These are phyloP conservation scores for Fragaria ananassa DNA, from an alignment of 306 rosid genomes.

Conservation along the genomic window DNA sequence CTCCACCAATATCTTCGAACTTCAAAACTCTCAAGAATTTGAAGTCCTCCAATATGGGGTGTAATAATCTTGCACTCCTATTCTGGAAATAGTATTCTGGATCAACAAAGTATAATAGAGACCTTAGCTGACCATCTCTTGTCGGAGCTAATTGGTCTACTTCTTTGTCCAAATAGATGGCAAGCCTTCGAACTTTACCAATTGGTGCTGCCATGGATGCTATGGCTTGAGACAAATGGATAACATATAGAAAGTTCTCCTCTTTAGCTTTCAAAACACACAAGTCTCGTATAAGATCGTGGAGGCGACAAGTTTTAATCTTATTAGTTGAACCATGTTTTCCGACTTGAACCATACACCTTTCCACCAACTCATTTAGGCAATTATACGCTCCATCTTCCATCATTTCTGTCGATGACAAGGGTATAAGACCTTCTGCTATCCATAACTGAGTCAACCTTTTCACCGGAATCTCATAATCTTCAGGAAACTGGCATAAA, in stretches of 20 bases:
- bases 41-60: not conserved
- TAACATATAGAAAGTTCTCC: not conserved
- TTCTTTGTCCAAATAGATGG: not conserved
- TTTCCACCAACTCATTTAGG: constrained; percentile 7
- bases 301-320: not conserved
- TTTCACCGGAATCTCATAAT: constrained; percentile 2
- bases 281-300: constrained; percentile 6
- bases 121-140: not conserved
- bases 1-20: not conserved
- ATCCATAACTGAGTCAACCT: constrained; percentile 9
- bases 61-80: too few species aligned
- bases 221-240: not conserved
- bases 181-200: not conserved
- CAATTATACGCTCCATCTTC: constrained; percentile 2
- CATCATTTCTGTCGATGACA: not conserved
- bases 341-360: constrained; percentile 15
- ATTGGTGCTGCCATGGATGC: too few species aligned
- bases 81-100: too few species aligned
- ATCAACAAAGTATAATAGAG: not conserved
- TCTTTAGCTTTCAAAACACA: not conserved
- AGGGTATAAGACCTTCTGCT: constrained; percentile 16
- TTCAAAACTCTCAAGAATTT: constrained; percentile 10
- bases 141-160: accelerated
- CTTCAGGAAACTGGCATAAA: constrained; percentile 3
- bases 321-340: not conserved